Evolutionary conservation across 2,329 filamentous ascomycete genomes (phyloP), one percentile per base, ranked within the genome.

Genomic region (Ascochyta viciae-villosae): DNA sequence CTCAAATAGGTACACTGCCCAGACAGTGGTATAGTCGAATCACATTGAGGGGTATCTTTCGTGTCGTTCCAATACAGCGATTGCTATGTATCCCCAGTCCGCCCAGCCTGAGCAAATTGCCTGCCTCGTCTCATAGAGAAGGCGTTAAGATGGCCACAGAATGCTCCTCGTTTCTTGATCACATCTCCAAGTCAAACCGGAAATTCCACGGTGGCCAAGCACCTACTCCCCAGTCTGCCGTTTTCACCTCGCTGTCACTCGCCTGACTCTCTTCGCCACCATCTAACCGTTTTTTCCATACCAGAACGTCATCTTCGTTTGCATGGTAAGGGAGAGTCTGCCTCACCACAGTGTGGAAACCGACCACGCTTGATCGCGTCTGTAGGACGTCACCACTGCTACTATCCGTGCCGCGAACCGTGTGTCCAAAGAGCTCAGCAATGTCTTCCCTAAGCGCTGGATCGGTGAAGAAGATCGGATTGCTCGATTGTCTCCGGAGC

Each of bases 331-430:
- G 51, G 1, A 50, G 13, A 1, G 48, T 46, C 27, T 31, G 45
- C 10, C 33, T n/a, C 33, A 16, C 12, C 3, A 8, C 8, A 4
- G n/a, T 35, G n/a, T 35, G 15, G 33, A 35, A 35, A 9, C 15
- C 33, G 15, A 35, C 16, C 10, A n/a, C 6, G 15, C 33, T 35
- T 16, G 33, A 16, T 35, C 16, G 16, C 7, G 13, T n/a, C 19
- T 40, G 78, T 93, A 93, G 5, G 89, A 19, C n/a, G 29, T 24
- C 26, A 27, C 5, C n/a, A 9, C 9, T 16, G 23, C 27, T 16
- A 5, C 92, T 52, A 92, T 93, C 0, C 92, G 90, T 40, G 93
- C 96, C 79, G 96, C 97, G 81, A 96, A 97, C 76, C 0, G 38
- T 2, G 19, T 46, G 15, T 1, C 52, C 56, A 27, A 62, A 66